Evolutionary conservation across 163 green algal genomes (phyloP).

Genomic region (Coccomyxa subellipsoidea): DNA sequence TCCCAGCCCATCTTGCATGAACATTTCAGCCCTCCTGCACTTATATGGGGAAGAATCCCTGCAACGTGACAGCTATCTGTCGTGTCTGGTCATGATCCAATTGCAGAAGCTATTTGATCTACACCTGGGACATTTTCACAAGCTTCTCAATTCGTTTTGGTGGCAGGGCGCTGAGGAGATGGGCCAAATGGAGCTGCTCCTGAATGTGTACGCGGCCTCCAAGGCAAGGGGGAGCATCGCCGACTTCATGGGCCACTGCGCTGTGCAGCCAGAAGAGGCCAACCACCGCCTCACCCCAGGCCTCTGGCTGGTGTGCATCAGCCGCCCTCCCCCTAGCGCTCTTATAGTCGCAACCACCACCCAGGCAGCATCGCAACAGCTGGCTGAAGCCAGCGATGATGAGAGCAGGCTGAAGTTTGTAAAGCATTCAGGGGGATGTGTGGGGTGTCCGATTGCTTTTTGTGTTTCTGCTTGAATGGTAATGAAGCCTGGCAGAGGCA

Average conservation of each 20-base stretch:
- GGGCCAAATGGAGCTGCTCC: conserved; percentile 78
- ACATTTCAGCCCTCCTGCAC: neutral
- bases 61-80: neutral
- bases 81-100: neutral
- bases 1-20: too few relatives aligned
- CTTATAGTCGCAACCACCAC: too few relatives aligned
- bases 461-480: too few relatives aligned
- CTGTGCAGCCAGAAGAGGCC: conserved; percentile 54
- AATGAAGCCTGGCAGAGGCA: too few relatives aligned
- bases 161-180: conserved; percentile 71
- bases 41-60: neutral
- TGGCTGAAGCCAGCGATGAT: too few relatives aligned
- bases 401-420: too few relatives aligned
- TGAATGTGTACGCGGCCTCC: conserved; percentile 78
- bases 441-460: too few relatives aligned
- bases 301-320: conserved; percentile 82
- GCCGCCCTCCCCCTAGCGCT: neutral
- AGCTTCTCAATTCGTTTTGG: neutral
- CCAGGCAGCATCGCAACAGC: too few relatives aligned
- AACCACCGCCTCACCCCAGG: conserved; percentile 61
- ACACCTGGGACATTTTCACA: neutral
- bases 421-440: too few relatives aligned
- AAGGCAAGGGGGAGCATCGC: conserved; percentile 60
- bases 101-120: too few relatives aligned
- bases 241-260: conserved; percentile 77